Percentiles rank a stretch among this genome's conserved stretches.
Evolutionary conservation across 164 flowering plant genomes (phyloP).

Genomic region (Magnolia officinalis): DNA sequence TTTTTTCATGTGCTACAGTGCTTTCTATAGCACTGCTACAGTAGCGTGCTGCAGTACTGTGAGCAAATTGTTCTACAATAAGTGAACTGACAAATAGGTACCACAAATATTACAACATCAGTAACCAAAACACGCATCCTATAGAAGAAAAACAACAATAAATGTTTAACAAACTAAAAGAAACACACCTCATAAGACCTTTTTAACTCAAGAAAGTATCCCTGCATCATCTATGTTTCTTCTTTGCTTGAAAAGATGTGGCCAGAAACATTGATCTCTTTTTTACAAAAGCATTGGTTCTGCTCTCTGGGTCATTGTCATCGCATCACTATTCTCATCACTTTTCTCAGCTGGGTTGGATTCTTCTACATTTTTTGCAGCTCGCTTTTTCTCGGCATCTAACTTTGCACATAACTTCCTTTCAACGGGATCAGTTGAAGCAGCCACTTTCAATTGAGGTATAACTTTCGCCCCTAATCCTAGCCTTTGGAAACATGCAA

Average conservation of each 20-base stretch:
- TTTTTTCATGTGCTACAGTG: too few relatives aligned
- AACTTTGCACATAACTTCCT: slow-evolving; percentile 48
- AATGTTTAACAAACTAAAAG: too few relatives aligned
- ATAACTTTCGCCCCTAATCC: slow-evolving; percentile 49
- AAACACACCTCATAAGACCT: neutral
- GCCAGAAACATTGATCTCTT: slow-evolving; percentile 27
- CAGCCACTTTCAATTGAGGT: slow-evolving; percentile 24
- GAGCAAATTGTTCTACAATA: neutral
- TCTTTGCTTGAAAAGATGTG: slow-evolving; percentile 13
- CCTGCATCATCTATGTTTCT: neutral
- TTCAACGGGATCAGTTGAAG: slow-evolving; percentile 46
- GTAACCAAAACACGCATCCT: neutral
- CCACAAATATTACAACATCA: neutral
- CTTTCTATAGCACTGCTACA: too few relatives aligned
- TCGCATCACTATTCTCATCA: slow-evolving; percentile 15
- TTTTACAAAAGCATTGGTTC: slow-evolving; percentile 50
- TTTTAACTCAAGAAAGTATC: too few relatives aligned
- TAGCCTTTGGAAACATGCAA: slow-evolving; percentile 31
- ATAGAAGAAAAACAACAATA: too few relatives aligned
- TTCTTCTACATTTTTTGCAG: slow-evolving; percentile 29
- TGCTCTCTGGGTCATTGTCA: slow-evolving; percentile 50
- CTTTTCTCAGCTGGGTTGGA: slow-evolving; percentile 22
- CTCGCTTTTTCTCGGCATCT: slow-evolving; percentile 38
- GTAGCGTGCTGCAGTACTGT: too few relatives aligned
- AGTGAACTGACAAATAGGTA: neutral